A percentile compares a stretch with the other conserved stretches of the same genome.
Conservation (phyloP, 352 stramenopile species). For the Phytopythium cucurbitacearum region DNA sequence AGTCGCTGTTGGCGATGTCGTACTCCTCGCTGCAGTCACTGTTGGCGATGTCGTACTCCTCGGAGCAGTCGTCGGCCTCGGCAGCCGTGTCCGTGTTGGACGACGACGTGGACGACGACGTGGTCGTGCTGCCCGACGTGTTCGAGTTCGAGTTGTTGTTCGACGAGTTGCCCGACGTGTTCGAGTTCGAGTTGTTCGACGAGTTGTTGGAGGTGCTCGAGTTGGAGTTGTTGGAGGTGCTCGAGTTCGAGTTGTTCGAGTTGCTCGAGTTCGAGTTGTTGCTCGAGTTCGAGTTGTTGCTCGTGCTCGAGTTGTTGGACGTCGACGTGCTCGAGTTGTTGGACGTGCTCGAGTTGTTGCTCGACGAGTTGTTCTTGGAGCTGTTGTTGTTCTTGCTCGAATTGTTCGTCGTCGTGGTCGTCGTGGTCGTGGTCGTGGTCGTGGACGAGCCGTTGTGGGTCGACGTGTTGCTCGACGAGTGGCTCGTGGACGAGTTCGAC, state of each 20-base stretch:
- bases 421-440: slow-evolving; percentile 1
- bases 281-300: neutral
- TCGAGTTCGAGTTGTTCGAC: slow-evolving; percentile 1
- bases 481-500: slow-evolving; percentile 1
- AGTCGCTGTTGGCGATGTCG: slow-evolving; percentile 17
- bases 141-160: slow-evolving; percentile 8
- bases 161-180: neutral
- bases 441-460: neutral
- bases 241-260: slow-evolving; percentile 5
- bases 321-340: slow-evolving; percentile 4
- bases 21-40: slow-evolving; percentile 11
- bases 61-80: slow-evolving; percentile 15
- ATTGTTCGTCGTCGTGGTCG: slow-evolving; percentile 4
- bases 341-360: slow-evolving; percentile 4
- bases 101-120: slow-evolving; percentile 8
- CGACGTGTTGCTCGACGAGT: slow-evolving; percentile 1
- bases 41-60: slow-evolving; percentile 20
- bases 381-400: slow-evolving; percentile 2
- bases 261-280: neutral
- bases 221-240: neutral
- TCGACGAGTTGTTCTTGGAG: slow-evolving; percentile 3
- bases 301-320: neutral
- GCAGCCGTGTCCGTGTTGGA: slow-evolving; percentile 5
- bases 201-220: slow-evolving; percentile 1
- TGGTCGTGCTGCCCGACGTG: slow-evolving; percentile 3